Evolutionary conservation across 495 filamentous ascomycete species (phyloP).

Genomic region (Penicillium ochrochloron): DNA sequence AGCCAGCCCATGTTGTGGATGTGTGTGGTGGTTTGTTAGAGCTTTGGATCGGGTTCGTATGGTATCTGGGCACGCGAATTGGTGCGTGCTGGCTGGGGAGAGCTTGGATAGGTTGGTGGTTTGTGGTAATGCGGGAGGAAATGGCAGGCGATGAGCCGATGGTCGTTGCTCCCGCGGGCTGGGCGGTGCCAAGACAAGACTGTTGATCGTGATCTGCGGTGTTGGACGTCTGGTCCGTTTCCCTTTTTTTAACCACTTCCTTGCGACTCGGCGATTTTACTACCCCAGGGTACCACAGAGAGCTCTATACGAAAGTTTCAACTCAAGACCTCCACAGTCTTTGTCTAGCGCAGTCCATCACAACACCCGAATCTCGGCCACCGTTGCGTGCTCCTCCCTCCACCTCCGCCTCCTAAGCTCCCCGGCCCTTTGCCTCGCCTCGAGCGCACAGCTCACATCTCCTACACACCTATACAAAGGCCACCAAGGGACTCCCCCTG

Average conservation of each 20-base stretch:
- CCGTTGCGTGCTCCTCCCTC: constrained; percentile 18
- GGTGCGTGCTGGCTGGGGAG: background rate
- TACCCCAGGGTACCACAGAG: background rate
- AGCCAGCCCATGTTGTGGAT: constrained; percentile 52
- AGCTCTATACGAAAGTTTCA: background rate
- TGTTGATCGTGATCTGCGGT: constrained; percentile 26
- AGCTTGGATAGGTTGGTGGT: background rate
- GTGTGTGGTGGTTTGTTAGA: background rate
- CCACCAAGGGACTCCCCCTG: constrained; percentile 17
- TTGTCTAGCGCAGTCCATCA: background rate
- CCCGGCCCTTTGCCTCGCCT: constrained; percentile 13
- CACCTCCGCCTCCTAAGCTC: constrained; percentile 1
- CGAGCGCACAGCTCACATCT: constrained; percentile 19
- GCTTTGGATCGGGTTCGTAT: no score
- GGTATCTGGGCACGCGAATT: background rate
- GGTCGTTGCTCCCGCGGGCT: constrained; percentile 28
- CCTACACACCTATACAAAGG: constrained; percentile 6
- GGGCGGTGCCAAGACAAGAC: constrained; percentile 35
- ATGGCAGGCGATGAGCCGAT: background rate
- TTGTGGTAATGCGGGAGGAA: constrained; percentile 2
- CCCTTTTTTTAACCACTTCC: constrained; percentile 6
- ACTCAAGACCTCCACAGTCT: background rate
- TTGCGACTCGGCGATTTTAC: constrained; percentile 8
- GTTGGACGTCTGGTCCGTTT: constrained; percentile 19
- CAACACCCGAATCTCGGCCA: background rate